Evolutionary conservation across 345 rosid species (phyloP).

Genomic region (Raphanus sativus): DNA sequence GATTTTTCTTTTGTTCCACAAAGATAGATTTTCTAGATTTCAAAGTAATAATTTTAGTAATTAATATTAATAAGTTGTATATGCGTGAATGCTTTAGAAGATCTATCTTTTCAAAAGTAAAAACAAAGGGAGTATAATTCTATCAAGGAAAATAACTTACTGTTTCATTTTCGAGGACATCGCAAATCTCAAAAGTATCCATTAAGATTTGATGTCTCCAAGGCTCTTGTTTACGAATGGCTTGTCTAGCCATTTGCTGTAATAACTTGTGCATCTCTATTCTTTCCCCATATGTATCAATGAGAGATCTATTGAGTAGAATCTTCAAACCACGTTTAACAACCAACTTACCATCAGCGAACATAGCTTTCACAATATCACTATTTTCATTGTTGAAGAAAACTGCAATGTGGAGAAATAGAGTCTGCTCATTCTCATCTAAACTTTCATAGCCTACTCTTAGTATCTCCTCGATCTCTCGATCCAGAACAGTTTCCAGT

Average conservation of each 20-base stretch:
- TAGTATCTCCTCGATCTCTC: conserved; percentile 6
- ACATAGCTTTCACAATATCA: background rate
- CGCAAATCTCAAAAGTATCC: conserved; percentile 14
- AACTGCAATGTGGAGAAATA: conserved; percentile 42
- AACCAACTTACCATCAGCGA: background rate
- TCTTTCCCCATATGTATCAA: background rate
- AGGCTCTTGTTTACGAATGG: conserved; percentile 19
- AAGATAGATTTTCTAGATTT: too few species aligned
- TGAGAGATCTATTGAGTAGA: conserved; percentile 28
- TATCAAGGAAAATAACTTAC: conserved; percentile 3
- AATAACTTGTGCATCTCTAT: conserved; percentile 37
- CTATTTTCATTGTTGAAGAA: conserved; percentile 5
- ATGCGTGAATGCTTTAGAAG: too few species aligned
- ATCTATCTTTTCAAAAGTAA: too few species aligned
- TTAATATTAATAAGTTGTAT: too few species aligned
- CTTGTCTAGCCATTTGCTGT: conserved; percentile 27
- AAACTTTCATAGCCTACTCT: conserved; percentile 36
- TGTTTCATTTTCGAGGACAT: conserved; percentile 1
- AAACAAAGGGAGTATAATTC: too few species aligned
- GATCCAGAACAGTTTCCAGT: background rate
- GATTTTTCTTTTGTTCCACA: too few species aligned
- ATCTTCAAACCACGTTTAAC: background rate
- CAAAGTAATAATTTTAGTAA: too few species aligned
- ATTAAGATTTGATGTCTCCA: conserved; percentile 17
- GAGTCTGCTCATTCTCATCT: background rate